These are phyloP conservation scores for Marsdenia floribunda DNA, from an alignment of 257 asterid species.

Conservation along the genomic window DNA sequence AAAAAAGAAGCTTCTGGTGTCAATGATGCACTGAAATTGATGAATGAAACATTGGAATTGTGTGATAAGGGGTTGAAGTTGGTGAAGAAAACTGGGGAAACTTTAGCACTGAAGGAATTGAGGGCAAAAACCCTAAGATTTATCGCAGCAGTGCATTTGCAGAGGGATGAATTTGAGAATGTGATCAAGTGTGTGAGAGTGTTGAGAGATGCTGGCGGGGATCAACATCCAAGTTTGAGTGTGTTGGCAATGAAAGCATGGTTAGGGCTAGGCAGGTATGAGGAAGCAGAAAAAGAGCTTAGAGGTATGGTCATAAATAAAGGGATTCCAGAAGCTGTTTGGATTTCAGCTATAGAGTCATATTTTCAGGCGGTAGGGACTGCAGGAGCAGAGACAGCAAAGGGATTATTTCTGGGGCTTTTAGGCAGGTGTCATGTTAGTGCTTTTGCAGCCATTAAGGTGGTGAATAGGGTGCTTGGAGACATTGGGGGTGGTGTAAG, in stretches of 20 bases:
- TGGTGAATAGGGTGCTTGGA: constrained; percentile 68
- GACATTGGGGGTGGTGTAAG: constrained; percentile 42
- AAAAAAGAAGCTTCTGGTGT: constrained; percentile 43
- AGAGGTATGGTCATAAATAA: constrained; percentile 71
- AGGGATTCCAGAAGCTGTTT: constrained; percentile 93
- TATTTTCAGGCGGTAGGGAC: constrained; percentile 84
- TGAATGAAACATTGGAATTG: constrained; percentile 84
- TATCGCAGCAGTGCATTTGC: constrained; percentile 89
- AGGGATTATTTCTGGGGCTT: constrained; percentile 76
- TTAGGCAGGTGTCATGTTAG: constrained; percentile 82
- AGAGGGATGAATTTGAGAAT: constrained; percentile 80
- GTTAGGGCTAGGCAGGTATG: constrained; percentile 77
- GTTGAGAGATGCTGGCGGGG: constrained; percentile 74
- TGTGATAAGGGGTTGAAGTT: constrained; percentile 87
- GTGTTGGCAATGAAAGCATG: constrained; percentile 98
- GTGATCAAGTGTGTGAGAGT: constrained; percentile 90
- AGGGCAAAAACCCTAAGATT: constrained; percentile 78
- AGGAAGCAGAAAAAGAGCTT: constrained; percentile 93
- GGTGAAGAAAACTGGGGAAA: constrained; percentile 71
- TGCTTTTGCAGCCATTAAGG: constrained; percentile 75
- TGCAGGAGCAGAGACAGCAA: constrained; percentile 80
- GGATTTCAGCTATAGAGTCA: constrained; percentile 94
- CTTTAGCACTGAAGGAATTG: constrained; percentile 69
- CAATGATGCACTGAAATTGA: constrained; percentile 75
- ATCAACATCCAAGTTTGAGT: constrained; percentile 81